These are phyloP conservation scores for Leccinum imitatum DNA, from an alignment of 768 basidiomycete species.

Conservation along the genomic window DNA sequence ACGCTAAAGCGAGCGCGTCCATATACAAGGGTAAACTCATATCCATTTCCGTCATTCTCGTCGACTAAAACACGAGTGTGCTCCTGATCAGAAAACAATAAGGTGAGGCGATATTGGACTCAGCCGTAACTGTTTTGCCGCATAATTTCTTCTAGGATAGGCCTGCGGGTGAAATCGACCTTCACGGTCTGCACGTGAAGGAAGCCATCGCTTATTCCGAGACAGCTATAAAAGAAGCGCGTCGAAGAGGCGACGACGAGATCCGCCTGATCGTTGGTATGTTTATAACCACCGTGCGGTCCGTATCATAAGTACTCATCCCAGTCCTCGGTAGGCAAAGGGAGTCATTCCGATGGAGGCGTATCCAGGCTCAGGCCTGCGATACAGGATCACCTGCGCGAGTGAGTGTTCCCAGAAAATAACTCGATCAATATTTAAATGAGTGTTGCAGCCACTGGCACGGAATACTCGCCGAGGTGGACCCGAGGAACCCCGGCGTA, in stretches of 20 bases:
- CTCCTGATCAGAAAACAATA: constrained; percentile 65
- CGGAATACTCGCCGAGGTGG: constrained; percentile 66
- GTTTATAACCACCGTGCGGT: constrained; percentile 25
- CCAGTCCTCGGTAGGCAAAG: constrained; percentile 57
- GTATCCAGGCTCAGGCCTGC: constrained; percentile 87
- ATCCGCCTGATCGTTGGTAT: constrained; percentile 83
- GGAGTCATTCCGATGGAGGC: constrained; percentile 77
- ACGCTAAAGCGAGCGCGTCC: constrained; percentile 80
- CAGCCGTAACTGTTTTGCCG: not conserved
- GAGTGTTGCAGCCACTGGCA: constrained; percentile 45
- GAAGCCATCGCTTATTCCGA: constrained; percentile 82
- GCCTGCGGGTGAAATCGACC: constrained; percentile 70
- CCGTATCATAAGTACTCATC: not conserved
- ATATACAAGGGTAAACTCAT: constrained; percentile 59
- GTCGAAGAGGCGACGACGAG: constrained; percentile 55
- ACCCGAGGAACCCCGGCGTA: constrained; percentile 81
- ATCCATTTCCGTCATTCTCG: constrained; percentile 13
- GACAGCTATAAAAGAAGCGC: constrained; percentile 63
- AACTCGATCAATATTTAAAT: not conserved
- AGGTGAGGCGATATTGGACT: constrained; percentile 33
- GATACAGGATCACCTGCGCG: constrained; percentile 77
- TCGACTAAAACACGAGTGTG: not conserved
- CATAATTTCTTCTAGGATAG: constrained; percentile 46
- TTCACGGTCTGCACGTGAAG: constrained; percentile 91
- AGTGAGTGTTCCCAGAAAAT: constrained; percentile 41